Evolutionary conservation across 1,139 yeast genomes (phyloP).

Genomic region (Debaryomycetaceae sp.): DNA sequence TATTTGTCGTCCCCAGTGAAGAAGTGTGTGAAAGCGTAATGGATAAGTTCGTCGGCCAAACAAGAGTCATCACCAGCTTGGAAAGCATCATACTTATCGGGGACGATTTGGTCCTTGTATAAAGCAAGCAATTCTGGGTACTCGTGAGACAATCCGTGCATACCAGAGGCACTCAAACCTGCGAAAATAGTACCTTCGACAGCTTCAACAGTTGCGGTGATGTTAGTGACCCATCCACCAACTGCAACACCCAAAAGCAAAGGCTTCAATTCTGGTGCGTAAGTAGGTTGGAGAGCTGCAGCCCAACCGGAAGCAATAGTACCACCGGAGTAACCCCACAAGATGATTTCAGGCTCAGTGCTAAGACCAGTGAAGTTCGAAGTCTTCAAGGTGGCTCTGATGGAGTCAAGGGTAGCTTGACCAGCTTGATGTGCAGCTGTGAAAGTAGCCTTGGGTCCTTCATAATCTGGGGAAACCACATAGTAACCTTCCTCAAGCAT

Average conservation of each 20-base stretch:
- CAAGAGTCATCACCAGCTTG: slow-evolving; percentile 1
- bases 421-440: slow-evolving; percentile 32
- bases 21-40: slow-evolving; percentile 1
- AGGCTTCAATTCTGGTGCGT: slow-evolving; percentile 27
- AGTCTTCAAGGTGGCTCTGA: slow-evolving; percentile 26
- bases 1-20: slow-evolving; percentile 3
- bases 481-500: slow-evolving; percentile 30
- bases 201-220: slow-evolving; percentile 17
- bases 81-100: slow-evolving; percentile 2
- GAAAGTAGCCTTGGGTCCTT: slow-evolving; percentile 28
- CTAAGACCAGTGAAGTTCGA: slow-evolving; percentile 25
- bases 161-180: slow-evolving; percentile 23
- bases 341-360: slow-evolving; percentile 21
- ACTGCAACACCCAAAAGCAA: slow-evolving; percentile 26
- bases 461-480: slow-evolving; percentile 33
- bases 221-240: slow-evolving; percentile 30
- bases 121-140: slow-evolving; percentile 19
- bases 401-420: slow-evolving; percentile 27
- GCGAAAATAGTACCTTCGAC: slow-evolving; percentile 23
- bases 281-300: slow-evolving; percentile 27
- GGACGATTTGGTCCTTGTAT: slow-evolving; percentile 6
- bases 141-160: slow-evolving; percentile 25
- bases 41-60: background rate
- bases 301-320: slow-evolving; percentile 40
- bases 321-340: slow-evolving; percentile 45